phyloP scores from a whole-genome alignment of 2,329 filamentous ascomycete genomes.

The Colletotrichum cordylinicola region DNA sequence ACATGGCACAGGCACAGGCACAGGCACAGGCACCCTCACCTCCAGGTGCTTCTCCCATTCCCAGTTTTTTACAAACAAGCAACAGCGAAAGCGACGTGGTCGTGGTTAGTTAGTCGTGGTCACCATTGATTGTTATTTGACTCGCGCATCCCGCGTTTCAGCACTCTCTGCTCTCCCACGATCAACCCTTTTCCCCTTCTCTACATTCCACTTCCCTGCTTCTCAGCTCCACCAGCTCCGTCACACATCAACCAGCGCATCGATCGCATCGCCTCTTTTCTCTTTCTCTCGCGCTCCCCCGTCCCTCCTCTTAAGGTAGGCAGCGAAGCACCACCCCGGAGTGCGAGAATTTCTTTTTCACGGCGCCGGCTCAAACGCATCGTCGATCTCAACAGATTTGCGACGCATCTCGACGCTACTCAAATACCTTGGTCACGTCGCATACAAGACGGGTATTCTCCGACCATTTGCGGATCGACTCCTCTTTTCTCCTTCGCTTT shows the following conservation, averaged over 20 bases:
- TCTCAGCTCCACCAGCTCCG: not conserved
- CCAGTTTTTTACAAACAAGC: not conserved
- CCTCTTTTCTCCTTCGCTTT: conserved; percentile 3
- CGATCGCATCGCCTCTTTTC: not conserved
- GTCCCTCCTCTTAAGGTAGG: too few species aligned
- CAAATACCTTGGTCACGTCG: not conserved
- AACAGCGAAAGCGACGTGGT: not conserved
- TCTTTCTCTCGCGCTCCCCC: too few species aligned
- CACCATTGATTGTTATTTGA: conserved; percentile 6
- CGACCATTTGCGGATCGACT: not conserved
- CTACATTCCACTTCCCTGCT: not conserved
- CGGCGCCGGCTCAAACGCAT: not conserved
- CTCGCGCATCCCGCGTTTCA: conserved; percentile 15
- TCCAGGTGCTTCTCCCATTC: not conserved
- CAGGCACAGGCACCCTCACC: not conserved
- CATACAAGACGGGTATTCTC: conserved; percentile 1
- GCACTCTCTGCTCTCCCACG: not conserved
- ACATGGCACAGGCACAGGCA: not conserved
- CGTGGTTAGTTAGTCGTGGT: not conserved
- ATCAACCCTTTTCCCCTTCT: not conserved
- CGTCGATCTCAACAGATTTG: conserved; percentile 11
- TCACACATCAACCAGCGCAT: not conserved
- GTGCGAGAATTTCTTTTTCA: not conserved
- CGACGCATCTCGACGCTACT: not conserved
- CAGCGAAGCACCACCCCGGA: not conserved